A percentile compares a stretch with the other conserved stretches of the same genome.
Conservation (phyloP, 805 yeast genomes). For the Diddensiella santjacobensis region DNA sequence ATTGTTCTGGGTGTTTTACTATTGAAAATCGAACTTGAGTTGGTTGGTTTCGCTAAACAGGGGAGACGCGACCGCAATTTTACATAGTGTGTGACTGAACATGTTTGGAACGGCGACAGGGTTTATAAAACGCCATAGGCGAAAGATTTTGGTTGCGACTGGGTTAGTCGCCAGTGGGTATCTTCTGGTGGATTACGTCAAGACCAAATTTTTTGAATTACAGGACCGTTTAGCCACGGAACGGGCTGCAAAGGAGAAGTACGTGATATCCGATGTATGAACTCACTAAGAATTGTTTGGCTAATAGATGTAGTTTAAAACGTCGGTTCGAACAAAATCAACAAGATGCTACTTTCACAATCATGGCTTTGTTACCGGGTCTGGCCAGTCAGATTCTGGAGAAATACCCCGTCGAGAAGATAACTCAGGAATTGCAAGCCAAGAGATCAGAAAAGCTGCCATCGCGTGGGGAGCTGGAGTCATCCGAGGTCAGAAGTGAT, state of each 20-base stretch:
- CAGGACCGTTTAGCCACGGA: conserved; percentile 54
- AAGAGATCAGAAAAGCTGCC: conserved; percentile 39
- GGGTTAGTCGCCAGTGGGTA: conserved; percentile 46
- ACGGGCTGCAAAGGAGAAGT: conserved; percentile 56
- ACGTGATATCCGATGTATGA: not conserved
- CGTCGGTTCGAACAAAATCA: conserved; percentile 89
- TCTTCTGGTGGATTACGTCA: conserved; percentile 42
- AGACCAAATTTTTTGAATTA: conserved; percentile 44
- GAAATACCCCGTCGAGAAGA: conserved; percentile 64
- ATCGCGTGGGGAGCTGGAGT: not conserved
- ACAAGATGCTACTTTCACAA: conserved; percentile 80
- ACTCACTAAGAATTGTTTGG: not conserved
- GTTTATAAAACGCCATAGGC: conserved; percentile 43
- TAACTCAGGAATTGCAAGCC: conserved; percentile 64
- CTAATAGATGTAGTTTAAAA: conserved; percentile 41
- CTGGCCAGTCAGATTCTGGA: conserved; percentile 60
- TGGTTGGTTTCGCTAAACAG: no score
- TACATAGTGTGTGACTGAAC: no score
- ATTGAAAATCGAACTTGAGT: no score
- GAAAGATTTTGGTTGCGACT: conserved; percentile 42
- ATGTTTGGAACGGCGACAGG: conserved; percentile 21
- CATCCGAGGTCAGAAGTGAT: conserved; percentile 1
- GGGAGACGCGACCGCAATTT: no score
- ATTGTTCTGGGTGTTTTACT: no score
- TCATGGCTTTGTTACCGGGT: conserved; percentile 77